Evolutionary conservation across 306 rosid genomes (phyloP).

Genomic region (Phaseolus lunatus): DNA sequence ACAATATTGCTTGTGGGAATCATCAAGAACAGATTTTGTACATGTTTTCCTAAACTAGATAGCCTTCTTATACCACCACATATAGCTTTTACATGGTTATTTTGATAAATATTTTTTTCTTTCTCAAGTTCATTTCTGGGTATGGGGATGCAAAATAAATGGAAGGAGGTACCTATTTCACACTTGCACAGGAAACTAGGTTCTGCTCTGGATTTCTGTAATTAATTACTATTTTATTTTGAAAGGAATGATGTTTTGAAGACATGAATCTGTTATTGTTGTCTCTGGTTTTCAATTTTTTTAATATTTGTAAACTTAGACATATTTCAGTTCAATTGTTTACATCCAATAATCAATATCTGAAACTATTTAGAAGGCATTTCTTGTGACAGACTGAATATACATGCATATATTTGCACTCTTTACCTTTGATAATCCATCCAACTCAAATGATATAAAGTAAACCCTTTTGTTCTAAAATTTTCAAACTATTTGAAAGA

Average conservation of each 20-base stretch:
- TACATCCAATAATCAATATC: too few species aligned
- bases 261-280: neutral
- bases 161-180: slow-evolving; percentile 10
- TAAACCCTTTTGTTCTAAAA: too few species aligned
- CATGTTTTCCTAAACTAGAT: slow-evolving; percentile 41
- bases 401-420: too few species aligned
- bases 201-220: slow-evolving; percentile 20
- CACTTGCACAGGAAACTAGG: slow-evolving; percentile 16
- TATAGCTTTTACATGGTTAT: slow-evolving; percentile 50
- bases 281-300: neutral
- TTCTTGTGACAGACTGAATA: too few species aligned
- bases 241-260: slow-evolving; percentile 1
- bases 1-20: slow-evolving; percentile 14
- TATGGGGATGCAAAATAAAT: slow-evolving; percentile 14
- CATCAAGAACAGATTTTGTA: slow-evolving; percentile 39
- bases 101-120: slow-evolving; percentile 28
- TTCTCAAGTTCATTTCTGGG: slow-evolving; percentile 25
- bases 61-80: slow-evolving; percentile 30
- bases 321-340: neutral
- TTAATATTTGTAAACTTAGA: neutral
- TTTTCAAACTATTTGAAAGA: too few species aligned
- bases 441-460: too few species aligned
- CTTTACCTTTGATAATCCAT: too few species aligned
- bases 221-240: neutral
- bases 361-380: too few species aligned